phyloP scores from a whole-genome alignment of 2,329 filamentous ascomycete genomes.

The Aspergillus phoenicis region DNA sequence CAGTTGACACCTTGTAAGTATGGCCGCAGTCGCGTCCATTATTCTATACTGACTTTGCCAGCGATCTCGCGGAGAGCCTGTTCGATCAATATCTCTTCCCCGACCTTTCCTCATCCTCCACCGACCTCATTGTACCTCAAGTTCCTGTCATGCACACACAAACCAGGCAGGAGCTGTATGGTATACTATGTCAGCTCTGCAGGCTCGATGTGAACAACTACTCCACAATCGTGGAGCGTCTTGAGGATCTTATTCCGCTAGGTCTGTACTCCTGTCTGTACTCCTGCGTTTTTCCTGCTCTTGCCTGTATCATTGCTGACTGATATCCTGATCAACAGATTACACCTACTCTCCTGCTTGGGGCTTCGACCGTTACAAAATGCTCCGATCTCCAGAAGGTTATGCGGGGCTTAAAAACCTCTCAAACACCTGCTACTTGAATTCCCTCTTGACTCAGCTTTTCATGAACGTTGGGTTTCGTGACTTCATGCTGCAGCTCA shows the following conservation, averaged over 20 bases:
- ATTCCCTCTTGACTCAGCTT: slow-evolving; percentile 89
- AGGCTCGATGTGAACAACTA: slow-evolving; percentile 54
- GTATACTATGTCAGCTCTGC: slow-evolving; percentile 61
- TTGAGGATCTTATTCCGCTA: slow-evolving; percentile 56
- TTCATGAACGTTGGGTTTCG: slow-evolving; percentile 95
- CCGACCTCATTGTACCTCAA: slow-evolving; percentile 34
- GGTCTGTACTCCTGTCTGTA: slow-evolving; percentile 46
- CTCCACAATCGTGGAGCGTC: slow-evolving; percentile 53
- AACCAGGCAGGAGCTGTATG: slow-evolving; percentile 63
- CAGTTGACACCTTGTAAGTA: slow-evolving; percentile 39
- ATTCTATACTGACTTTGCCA: slow-evolving; percentile 23
- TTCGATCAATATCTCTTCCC: slow-evolving; percentile 71
- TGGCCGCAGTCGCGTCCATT: background rate
- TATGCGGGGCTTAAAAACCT: slow-evolving; percentile 91
- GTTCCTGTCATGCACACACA: slow-evolving; percentile 56
- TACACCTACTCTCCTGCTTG: slow-evolving; percentile 65
- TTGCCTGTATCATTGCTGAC: slow-evolving; percentile 16
- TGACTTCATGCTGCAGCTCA: slow-evolving; percentile 73
- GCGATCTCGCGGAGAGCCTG: slow-evolving; percentile 53
- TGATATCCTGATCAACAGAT: slow-evolving; percentile 42
- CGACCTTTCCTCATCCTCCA: slow-evolving; percentile 42
- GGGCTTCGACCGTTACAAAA: slow-evolving; percentile 65
- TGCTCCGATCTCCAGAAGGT: slow-evolving; percentile 74
- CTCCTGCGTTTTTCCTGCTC: slow-evolving; percentile 25
- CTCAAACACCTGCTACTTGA: slow-evolving; percentile 96